A percentile compares a stretch with the other conserved stretches of the same genome.
Evolutionary conservation across 2,329 filamentous ascomycete genomes (phyloP).

Genomic region (Penicillium sp.): DNA sequence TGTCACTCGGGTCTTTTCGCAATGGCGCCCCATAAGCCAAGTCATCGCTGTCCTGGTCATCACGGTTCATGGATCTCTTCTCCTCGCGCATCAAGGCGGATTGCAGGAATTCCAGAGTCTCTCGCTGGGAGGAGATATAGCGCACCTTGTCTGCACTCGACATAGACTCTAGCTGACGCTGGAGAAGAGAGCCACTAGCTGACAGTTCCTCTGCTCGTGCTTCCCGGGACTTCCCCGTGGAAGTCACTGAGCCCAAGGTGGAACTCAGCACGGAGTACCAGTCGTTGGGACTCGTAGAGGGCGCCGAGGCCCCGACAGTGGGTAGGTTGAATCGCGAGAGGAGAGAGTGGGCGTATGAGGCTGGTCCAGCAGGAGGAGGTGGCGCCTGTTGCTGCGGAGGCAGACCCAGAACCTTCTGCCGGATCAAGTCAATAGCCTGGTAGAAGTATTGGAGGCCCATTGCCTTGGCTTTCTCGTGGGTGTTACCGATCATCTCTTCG

Average conservation of each 20-base stretch:
- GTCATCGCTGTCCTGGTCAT: conserved; percentile 29
- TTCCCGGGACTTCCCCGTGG: conserved; percentile 35
- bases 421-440: conserved; percentile 63
- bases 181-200: conserved; percentile 61
- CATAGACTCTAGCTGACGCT: conserved; percentile 58
- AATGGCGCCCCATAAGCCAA: conserved; percentile 45
- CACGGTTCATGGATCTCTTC: conserved; percentile 50
- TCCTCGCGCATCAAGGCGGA: conserved; percentile 76
- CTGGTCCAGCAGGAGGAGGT: conserved; percentile 35
- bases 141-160: conserved; percentile 59
- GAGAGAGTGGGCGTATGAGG: conserved; percentile 69
- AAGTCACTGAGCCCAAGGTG: conserved; percentile 60
- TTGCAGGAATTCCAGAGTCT: conserved; percentile 67
- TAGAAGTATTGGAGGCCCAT: conserved; percentile 72
- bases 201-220: conserved; percentile 48
- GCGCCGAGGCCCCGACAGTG: conserved; percentile 50
- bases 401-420: conserved; percentile 72
- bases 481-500: conserved; percentile 77
- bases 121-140: conserved; percentile 73
- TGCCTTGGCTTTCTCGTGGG: conserved; percentile 70
- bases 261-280: conserved; percentile 72
- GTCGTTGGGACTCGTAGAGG: conserved; percentile 50
- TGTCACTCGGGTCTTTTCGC: conserved; percentile 77
- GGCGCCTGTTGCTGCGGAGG: conserved; percentile 54
- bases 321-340: conserved; percentile 84